Evolutionary conservation across 179 eudicot species (phyloP).

Genomic region (Sideroxylon spinosum): DNA sequence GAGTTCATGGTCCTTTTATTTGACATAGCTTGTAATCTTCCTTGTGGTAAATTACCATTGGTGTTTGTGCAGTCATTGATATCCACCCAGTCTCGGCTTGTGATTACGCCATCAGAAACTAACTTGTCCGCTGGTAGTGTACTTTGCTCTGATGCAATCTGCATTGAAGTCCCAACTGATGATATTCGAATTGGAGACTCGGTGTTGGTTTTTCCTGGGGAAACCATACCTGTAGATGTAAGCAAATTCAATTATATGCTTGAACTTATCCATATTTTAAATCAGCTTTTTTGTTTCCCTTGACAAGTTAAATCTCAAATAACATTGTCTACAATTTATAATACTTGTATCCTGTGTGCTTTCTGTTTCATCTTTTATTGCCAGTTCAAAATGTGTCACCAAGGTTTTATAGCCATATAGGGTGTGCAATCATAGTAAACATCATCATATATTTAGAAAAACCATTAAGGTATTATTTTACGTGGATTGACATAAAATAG

Average conservation of each 20-base stretch:
- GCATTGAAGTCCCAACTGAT: constrained; percentile 84
- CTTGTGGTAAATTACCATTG: constrained; percentile 19
- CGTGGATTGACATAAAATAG: not conserved
- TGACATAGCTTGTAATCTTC: not conserved
- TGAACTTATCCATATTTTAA: not conserved
- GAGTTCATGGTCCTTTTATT: not conserved
- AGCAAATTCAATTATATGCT: constrained; percentile 24
- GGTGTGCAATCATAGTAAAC: not conserved
- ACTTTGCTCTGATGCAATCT: constrained; percentile 72
- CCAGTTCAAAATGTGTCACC: not conserved
- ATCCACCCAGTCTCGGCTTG: constrained; percentile 82
- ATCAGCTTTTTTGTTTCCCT: not conserved
- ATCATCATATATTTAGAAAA: not conserved
- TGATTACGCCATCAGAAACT: constrained; percentile 68
- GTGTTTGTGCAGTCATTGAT: constrained; percentile 66
- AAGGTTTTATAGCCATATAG: not conserved
- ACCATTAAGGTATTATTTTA: not conserved
- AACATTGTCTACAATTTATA: not conserved
- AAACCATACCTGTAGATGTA: constrained; percentile 94
- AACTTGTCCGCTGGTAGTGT: constrained; percentile 45
- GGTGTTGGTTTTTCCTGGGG: constrained; percentile 91
- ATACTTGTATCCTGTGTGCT: not conserved
- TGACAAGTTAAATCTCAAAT: not conserved
- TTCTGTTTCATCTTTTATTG: not conserved
- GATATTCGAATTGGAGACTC: constrained; percentile 84